phyloP scores from a whole-genome alignment of 768 basidiomycete genomes.

The Pleurotus sapidus region DNA sequence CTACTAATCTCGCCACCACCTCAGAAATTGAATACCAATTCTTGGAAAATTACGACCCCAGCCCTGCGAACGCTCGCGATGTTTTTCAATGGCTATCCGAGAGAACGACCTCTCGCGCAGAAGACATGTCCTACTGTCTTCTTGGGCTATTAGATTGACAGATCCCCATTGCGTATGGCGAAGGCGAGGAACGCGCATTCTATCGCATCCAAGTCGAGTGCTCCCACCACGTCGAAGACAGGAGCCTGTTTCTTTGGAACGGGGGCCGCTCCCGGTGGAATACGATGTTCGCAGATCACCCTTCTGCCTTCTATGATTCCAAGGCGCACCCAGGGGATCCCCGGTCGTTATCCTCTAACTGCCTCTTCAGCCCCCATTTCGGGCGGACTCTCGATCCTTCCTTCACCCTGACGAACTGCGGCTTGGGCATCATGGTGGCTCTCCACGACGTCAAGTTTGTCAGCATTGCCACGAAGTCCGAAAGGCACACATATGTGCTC shows the following conservation, averaged over 20 bases:
- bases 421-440: background rate
- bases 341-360: too few relatives aligned
- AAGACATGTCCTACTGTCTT: slow-evolving; percentile 4
- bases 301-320: slow-evolving; percentile 14
- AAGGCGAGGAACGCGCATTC: slow-evolving; percentile 1
- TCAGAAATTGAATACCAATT: too few relatives aligned
- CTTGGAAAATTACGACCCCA: too few relatives aligned
- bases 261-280: background rate
- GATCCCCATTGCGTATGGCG: background rate
- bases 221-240: background rate
- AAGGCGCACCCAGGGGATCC: too few relatives aligned
- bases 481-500: background rate
- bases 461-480: background rate
- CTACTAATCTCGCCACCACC: too few relatives aligned
- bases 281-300: background rate
- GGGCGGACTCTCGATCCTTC: background rate
- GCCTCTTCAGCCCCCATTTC: background rate
- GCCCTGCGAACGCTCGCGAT: background rate
- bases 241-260: background rate
- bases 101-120: background rate
- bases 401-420: background rate
- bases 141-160: background rate
- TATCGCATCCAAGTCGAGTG: background rate
- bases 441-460: background rate
- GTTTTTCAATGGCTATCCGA: background rate